Evolutionary conservation across 1,284 basidiomycete genomes (phyloP).

Genomic region (Tausonia pullulans): DNA sequence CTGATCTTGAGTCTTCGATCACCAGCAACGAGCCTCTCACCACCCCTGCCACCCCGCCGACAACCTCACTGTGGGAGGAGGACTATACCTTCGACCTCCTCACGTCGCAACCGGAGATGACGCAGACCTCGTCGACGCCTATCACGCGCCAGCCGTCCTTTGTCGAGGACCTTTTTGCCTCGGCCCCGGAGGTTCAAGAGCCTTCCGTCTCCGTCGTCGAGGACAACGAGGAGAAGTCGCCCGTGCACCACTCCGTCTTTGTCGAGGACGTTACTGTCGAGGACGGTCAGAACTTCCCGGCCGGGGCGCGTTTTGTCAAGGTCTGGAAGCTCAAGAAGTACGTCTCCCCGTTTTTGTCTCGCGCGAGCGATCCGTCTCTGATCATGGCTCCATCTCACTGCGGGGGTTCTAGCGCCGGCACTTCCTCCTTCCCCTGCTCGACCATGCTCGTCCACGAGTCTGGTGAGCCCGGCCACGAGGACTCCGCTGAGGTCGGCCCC

Average conservation of each 20-base stretch:
- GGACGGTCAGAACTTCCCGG: constrained; percentile 64
- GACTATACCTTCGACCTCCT: no score
- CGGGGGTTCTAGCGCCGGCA: constrained; percentile 38
- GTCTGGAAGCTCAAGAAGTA: constrained; percentile 50
- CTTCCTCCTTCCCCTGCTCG: neutral
- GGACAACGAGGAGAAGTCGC: constrained; percentile 4
- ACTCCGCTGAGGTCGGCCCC: constrained; percentile 39
- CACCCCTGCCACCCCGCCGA: no score
- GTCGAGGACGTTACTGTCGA: constrained; percentile 56
- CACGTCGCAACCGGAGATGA: neutral
- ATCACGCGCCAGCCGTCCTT: neutral
- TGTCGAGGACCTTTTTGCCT: neutral
- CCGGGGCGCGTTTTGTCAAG: constrained; percentile 73
- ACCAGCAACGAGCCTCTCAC: no score
- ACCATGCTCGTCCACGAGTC: constrained; percentile 18
- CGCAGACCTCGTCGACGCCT: neutral
- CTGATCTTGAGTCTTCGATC: no score
- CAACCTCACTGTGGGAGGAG: no score
- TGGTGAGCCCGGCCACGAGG: constrained; percentile 26
- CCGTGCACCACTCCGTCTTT: constrained; percentile 44
- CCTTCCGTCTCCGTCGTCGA: neutral
- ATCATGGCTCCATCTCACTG: constrained; percentile 46
- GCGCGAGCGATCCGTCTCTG: neutral
- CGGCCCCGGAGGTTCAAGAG: neutral
- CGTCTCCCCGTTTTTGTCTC: neutral